Evolutionary conservation across 768 basidiomycete genomes (phyloP).

Genomic region (Thelephora ganbajun): DNA sequence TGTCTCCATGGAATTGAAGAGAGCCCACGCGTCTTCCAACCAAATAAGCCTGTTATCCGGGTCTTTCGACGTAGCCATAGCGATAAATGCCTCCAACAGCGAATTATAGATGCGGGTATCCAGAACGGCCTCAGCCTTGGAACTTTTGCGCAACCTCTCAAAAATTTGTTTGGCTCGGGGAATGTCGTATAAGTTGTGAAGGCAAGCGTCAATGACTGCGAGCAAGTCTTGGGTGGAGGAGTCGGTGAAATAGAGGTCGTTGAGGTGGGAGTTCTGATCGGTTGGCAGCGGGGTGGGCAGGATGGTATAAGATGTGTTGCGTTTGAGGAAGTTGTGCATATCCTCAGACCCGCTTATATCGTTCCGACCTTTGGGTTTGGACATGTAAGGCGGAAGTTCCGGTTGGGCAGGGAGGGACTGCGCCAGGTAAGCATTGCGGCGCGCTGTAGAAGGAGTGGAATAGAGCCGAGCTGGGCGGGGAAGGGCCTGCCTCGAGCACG

Average conservation of each 20-base stretch:
- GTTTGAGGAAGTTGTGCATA: constrained; percentile 37
- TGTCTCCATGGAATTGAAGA: constrained; percentile 45
- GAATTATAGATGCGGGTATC: constrained; percentile 42
- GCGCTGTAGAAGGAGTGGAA: constrained; percentile 47
- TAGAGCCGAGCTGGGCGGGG: constrained; percentile 59
- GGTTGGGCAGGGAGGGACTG: constrained; percentile 21
- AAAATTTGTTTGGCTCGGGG: constrained; percentile 66
- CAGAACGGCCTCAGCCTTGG: constrained; percentile 31
- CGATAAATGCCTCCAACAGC: constrained; percentile 50
- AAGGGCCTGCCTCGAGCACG: constrained; percentile 49
- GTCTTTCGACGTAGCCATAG: constrained; percentile 39
- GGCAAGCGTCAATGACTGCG: constrained; percentile 73
- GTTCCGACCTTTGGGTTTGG: constrained; percentile 11
- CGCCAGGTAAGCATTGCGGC: constrained; percentile 32
- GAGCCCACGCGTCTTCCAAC: constrained; percentile 45
- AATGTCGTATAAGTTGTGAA: constrained; percentile 64
- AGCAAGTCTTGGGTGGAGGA: constrained; percentile 54
- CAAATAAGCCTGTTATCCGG: constrained; percentile 32
- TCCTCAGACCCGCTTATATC: constrained; percentile 16
- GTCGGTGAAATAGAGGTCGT: constrained; percentile 47
- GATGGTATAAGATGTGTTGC: constrained; percentile 36
- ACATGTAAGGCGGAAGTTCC: constrained; percentile 27
- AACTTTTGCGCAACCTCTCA: constrained; percentile 34
- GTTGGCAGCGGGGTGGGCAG: constrained; percentile 55
- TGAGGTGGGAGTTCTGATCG: constrained; percentile 23